These are phyloP conservation scores for Verticillium longisporum DNA, from an alignment of 2,329 filamentous ascomycete genomes.

Conservation along the genomic window DNA sequence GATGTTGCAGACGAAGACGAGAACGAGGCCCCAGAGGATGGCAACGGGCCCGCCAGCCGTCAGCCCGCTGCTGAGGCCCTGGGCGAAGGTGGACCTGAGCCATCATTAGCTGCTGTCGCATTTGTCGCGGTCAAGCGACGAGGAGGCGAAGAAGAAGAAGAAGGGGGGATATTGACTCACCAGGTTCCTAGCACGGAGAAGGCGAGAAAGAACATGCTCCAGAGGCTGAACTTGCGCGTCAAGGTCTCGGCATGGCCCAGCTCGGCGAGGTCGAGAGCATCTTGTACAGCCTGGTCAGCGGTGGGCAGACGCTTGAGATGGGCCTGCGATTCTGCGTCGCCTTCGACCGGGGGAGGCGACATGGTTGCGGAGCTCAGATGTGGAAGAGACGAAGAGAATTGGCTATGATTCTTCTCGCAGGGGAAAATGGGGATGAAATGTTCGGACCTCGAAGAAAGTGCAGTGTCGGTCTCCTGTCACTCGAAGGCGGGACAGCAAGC, in stretches of 20 bases:
- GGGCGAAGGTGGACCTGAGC: conserved; percentile 20
- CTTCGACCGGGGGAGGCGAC: not conserved
- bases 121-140: not conserved
- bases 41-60: conserved; percentile 37
- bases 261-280: conserved; percentile 31
- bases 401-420: not conserved
- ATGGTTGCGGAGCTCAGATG: not conserved
- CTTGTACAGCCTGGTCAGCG: conserved; percentile 9
- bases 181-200: conserved; percentile 44
- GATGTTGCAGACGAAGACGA: conserved; percentile 31
- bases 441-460: not conserved
- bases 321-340: not conserved
- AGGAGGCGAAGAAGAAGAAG: too few relatives aligned
- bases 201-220: conserved; percentile 39
- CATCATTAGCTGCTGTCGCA: not conserved
- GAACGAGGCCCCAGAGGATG: conserved; percentile 35
- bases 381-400: not conserved
- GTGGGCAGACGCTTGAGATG: not conserved
- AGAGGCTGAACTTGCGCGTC: conserved; percentile 40
- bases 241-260: conserved; percentile 33
- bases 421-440: not conserved
- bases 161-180: conserved; percentile 25
- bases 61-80: conserved; percentile 35
- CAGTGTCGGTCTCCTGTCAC: not conserved
- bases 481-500: not conserved